Evolutionary conservation across 2,329 filamentous ascomycete species (phyloP), one percentile per base, ranked within the genome.

Genomic region (Cyphellophora europaea): DNA sequence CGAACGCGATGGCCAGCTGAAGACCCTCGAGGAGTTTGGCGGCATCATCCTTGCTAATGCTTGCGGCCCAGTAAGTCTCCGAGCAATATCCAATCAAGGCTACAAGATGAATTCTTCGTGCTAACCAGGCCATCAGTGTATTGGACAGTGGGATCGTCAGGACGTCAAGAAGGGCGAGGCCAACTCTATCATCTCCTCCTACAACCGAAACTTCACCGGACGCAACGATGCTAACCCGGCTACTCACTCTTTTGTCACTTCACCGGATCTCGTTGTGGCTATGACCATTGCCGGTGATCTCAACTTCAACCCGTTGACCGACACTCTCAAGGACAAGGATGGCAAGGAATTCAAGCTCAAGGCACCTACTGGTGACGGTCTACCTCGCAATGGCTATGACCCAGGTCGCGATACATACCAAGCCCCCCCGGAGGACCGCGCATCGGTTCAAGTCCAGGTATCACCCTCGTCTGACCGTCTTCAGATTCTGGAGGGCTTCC

Each of bases 191-290:
- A 72, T 98, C 59, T 95, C 88, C 30, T 96, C 91, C 17, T 98
- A 95, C 80, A 98, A 98, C 82, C 87, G 91, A 66, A 96, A 98
- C 79, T 96, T 98, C 72, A 96, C 89, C 43, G 89, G 89, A 49
- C 86, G 91, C 59, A 96, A 96, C 63, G 88, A 94, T 52, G 87
- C 84, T 49, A 96, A 94, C 74, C 87, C 87, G 27, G 86, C 86
- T 36, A 94, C 87, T 33, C 87, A 93, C 71, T 85, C 85, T 39
- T 94, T 94, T 62, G 87, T 93, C 49, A 81, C 87, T 46, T 93
- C 86, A 5, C 87, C 87, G 37, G 87, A 94, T 58, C 69, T 94
- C 43, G 86, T 93, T 28, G 84, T 93, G 35, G 87, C 87, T 49
- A 67, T 94, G 69, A 79, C 81, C 41, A 76, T 93, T 55, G 86